Base-by-base conservation (phyloP, 2,329 filamentous ascomycete species). In the Leptographium galeiforme region DNA sequence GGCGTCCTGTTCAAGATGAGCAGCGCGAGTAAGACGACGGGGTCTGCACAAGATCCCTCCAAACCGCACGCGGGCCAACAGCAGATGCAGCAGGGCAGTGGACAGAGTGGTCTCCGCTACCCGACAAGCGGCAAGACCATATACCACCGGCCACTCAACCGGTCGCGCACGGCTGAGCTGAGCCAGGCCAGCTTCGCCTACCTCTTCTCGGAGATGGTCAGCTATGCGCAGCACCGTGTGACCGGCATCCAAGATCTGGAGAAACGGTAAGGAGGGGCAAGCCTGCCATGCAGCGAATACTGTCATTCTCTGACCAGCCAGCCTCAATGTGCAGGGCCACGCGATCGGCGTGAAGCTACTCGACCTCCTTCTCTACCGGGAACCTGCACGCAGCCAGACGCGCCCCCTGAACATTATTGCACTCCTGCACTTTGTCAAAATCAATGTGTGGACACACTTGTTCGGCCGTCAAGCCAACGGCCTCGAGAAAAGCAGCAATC, bases 91-190 rank as follows among this genome's bases (percentile, higher is more conserved):
- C 50, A 49, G 60, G 73, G 34, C 14, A 75, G 44, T 64, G 74
- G 71, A 53, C 68, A 76, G 59, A 67, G 76, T 38, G 84, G 87
- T 32, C 82, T 98, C 57, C 87, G 89, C 61, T 88, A 94, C 64
- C 91, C 93, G 48, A 87, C 87, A 54, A 95, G 83, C 68, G 89
- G 89, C 72, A 97, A 97, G 73, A 95, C 89, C 59, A 97, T 98
- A 72, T 98, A 97, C 74, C 89, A 96, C 74, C 81, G 93, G 53
- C 89, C 95, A 57, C 76, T 97, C 57, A 96, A 96, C 70, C 86
- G 93, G 59, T 85, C 84, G 62, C 87, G 89, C 67, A 88, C 87
- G 62, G 80, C 87, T 55, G 91, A 97, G 74, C 81, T 94, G 60
- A 95, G 89, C 68, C 86, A 94, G 65, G 82, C 93, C 12, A 89